Base-by-base conservation (phyloP, 306 rosid genomes). In the Malus orientalis region DNA sequence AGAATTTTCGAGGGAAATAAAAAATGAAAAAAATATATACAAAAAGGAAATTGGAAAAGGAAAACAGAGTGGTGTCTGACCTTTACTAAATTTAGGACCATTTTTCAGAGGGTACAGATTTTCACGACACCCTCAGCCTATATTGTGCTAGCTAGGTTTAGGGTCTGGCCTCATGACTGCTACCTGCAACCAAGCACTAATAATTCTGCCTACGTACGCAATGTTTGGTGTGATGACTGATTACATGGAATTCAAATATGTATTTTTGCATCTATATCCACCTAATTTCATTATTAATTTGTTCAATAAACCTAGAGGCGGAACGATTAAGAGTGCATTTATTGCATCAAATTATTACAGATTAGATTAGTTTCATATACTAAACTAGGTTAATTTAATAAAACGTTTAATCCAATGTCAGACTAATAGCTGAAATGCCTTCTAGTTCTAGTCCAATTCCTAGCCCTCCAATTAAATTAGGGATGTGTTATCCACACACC, bases 101-200 rank as follows among this genome's bases (percentile, higher is more conserved):
- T 30, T 42, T 51, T 42, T 40, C 2, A 32, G 22, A 12, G 38
- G 68, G 65, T 63, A 69, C 53, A 53, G 0, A 69, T 70, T 42
- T 69, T 44, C 60, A 55, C 11, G 62, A 27, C 40, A 70, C 9
- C 53, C 6, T 32, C 27, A 11, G 64, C n/a, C 38, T 45, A 67
- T 40, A 51, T 64, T 33, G 38, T n/a, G 69, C 44, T 47, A 57
- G 23, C 70, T 10, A 33, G 47, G 47, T 36, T 47, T 59, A 54
- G 32, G 12, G 36, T 55, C 36, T 57, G 22, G 1, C 25, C 29
- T 6, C 32, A 22, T 13, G 78, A 83, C 33, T 60, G 74, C 72
- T 75, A 47, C 75, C n/a, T 61, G 69, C 67, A 53, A 76, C 83
- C 86, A 71, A 59, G 75, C 81, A 65, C 73, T 73, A 32, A 73